Base-by-base conservation (phyloP, 305 asterid genomes). In the Euphrasia arctica region DNA sequence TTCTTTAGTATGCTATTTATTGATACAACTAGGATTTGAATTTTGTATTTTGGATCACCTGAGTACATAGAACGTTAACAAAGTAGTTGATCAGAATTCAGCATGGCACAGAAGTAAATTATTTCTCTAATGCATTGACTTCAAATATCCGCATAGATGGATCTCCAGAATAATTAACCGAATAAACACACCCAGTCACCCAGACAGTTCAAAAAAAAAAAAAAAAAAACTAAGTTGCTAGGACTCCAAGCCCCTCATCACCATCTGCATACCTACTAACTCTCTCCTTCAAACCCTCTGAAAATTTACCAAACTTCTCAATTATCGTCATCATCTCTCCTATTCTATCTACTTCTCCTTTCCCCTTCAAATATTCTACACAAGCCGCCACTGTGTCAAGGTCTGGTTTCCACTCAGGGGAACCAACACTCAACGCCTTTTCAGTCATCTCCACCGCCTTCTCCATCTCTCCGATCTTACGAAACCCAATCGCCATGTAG, bases 301-400 rank as follows among this genome's bases (percentile, higher is more conserved):
- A 45, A 58, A 63, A 70, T 14, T 69, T 70, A 51, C 69, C 71
- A 48, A 41, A 68, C 67, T 68, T 70, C 64, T 75, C 78, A 31
- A 77, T 72, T 52, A 75, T 62, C 74, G 66, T 64, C 22, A 74
- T 32, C 6, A 80, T 68, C 64, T 79, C 82, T 59, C 43, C 67
- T 36, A 74, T 72, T 49, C 75, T 70, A 31, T 60, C 63, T 32
- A 25, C 60, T 57, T 81, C 79, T 59, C 83, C 82, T 42, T 62
- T 77, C 29, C 39, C 61, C 45, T 70, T 74, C 83, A 84, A 63
- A 65, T 77, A 84, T 14, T 77, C 76, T 1, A 79, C 27, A 58
- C 84, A 81, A n/a, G 75, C 61, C 11, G 66, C 77, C 59, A 79
- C 70, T 12, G 68, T 59, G 3, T 14, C 58, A 75, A 25, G n/a